Conservation (phyloP, 441 rosid genomes). For the Corymbia citriodora region DNA sequence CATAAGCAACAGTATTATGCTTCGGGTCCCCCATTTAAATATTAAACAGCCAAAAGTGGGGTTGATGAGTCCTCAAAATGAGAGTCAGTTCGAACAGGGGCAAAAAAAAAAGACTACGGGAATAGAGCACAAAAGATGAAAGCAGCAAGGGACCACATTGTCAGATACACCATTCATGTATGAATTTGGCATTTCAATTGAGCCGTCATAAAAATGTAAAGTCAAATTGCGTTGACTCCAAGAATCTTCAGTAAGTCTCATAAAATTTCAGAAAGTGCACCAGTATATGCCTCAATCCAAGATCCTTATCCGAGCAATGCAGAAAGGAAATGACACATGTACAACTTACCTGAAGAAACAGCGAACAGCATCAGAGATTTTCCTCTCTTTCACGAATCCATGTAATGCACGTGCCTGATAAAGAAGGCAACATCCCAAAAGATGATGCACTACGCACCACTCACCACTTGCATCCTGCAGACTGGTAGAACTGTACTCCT, state of each 20-base stretch:
- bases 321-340: not conserved
- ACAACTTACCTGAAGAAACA: constrained; percentile 78
- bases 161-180: not conserved
- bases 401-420: constrained; percentile 69
- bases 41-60: not conserved
- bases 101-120: not conserved
- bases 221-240: not conserved
- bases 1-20: not conserved
- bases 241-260: not conserved
- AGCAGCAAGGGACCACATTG: not conserved
- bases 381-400: constrained; percentile 59
- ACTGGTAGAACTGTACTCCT: constrained; percentile 68
- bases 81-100: not conserved
- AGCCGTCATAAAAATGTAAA: not conserved
- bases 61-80: not conserved
- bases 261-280: not conserved
- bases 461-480: constrained; percentile 69
- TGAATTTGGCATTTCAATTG: not conserved
- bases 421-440: constrained; percentile 89
- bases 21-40: not conserved
- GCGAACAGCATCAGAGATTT: constrained; percentile 77
- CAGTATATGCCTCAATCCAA: not conserved
- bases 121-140: not conserved
- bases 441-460: constrained; percentile 94
- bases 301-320: not conserved